Conservation (phyloP, 2,329 filamentous ascomycete genomes). For the Beauveria sp. region DNA sequence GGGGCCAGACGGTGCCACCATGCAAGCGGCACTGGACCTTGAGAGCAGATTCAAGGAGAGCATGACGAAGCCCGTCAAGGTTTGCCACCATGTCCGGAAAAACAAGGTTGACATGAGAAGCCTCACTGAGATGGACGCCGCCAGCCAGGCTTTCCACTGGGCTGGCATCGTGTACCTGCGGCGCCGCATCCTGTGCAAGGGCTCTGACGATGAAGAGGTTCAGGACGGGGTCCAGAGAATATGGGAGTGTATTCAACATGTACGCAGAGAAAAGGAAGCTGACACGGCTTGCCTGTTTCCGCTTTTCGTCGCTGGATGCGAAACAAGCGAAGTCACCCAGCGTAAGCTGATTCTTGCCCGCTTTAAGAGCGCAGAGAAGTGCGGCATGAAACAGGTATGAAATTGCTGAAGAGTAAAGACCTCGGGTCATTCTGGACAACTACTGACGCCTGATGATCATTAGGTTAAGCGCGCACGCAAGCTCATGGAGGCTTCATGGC, state of each 20-base stretch:
- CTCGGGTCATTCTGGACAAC: not conserved
- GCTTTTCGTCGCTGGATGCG: slow-evolving; percentile 72
- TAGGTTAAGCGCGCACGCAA: slow-evolving; percentile 52
- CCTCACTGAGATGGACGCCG: slow-evolving; percentile 57
- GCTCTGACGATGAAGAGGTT: slow-evolving; percentile 50
- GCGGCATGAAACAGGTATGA: slow-evolving; percentile 67
- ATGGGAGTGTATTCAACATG: slow-evolving; percentile 51
- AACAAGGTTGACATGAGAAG: slow-evolving; percentile 46
- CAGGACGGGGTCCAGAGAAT: slow-evolving; percentile 57
- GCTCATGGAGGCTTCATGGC: slow-evolving; percentile 64
- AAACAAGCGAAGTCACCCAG: slow-evolving; percentile 50
- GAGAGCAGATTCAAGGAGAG: slow-evolving; percentile 54
- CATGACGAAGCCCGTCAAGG: slow-evolving; percentile 33
- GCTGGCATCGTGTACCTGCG: slow-evolving; percentile 70
- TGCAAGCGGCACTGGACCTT: slow-evolving; percentile 48
- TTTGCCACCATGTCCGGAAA: slow-evolving; percentile 40
- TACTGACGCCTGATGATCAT: not conserved
- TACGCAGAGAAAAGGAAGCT: slow-evolving; percentile 59
- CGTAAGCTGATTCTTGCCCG: slow-evolving; percentile 56
- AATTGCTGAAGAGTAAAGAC: not conserved
- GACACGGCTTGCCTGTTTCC: slow-evolving; percentile 73
- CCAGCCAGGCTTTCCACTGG: slow-evolving; percentile 74
- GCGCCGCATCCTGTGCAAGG: slow-evolving; percentile 60
- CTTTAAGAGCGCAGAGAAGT: slow-evolving; percentile 59
- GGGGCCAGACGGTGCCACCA: slow-evolving; percentile 3